Evolutionary conservation across 2,329 filamentous ascomycete species (phyloP).

Genomic region (Xylariales sp.): DNA sequence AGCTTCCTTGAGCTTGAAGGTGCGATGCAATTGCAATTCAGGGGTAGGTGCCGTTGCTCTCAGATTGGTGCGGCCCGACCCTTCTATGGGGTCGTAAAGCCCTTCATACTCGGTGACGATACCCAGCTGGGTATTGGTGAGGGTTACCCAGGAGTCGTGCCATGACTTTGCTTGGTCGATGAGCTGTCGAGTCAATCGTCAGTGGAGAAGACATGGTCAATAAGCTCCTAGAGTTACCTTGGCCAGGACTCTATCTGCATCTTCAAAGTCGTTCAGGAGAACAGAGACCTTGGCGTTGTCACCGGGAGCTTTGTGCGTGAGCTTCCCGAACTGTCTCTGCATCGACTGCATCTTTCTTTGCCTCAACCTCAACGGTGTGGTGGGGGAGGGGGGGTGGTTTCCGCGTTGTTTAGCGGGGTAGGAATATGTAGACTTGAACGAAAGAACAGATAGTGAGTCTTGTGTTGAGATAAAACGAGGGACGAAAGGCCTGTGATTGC

Average conservation of each 20-base stretch:
- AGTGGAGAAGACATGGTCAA: not conserved
- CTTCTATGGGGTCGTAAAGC: constrained; percentile 73
- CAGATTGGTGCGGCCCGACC: constrained; percentile 52
- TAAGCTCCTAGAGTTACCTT: constrained; percentile 45
- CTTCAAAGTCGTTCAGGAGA: constrained; percentile 73
- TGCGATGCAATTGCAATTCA: constrained; percentile 56
- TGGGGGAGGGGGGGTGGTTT: constrained; percentile 1
- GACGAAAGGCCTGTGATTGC: too few species aligned
- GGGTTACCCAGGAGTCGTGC: constrained; percentile 72
- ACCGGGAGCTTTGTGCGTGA: constrained; percentile 62
- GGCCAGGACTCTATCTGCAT: constrained; percentile 69
- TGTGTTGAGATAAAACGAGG: too few species aligned
- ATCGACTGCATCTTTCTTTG: constrained; percentile 75
- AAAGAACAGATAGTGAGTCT: too few species aligned
- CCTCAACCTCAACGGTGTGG: too few species aligned
- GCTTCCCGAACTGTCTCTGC: constrained; percentile 69
- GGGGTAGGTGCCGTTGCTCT: constrained; percentile 58
- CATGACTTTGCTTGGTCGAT: constrained; percentile 71
- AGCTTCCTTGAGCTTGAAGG: constrained; percentile 58
- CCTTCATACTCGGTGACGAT: constrained; percentile 64
- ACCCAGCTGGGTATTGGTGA: constrained; percentile 64
- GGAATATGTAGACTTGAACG: too few species aligned
- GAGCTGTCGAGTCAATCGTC: constrained; percentile 45
- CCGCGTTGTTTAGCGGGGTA: constrained; percentile 5
- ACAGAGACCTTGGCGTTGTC: constrained; percentile 73